Base-by-base conservation (phyloP, 495 filamentous ascomycete genomes). In the Neurospora tetraspora region DNA sequence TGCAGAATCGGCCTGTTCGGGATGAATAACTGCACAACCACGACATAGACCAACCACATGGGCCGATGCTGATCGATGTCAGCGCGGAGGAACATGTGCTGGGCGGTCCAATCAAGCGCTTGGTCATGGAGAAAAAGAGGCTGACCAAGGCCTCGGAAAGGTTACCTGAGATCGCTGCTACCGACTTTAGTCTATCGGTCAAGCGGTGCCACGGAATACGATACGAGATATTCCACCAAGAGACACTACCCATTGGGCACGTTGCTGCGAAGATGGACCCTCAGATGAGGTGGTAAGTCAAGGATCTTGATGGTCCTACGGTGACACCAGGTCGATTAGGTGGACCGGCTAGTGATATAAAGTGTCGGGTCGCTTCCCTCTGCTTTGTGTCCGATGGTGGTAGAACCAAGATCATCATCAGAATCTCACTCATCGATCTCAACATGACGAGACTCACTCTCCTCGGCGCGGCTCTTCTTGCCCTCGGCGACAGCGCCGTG, bases 371-470 rank as follows among this genome's bases (percentile, higher is more conserved):
- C 53, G 53, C 53, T 36, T 34, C 53, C 53, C 53, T 65, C 27
- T 65, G 31, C 27, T 65, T 65, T 34, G 53, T 65, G 27, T 65
- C 27, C 53, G 53, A 65, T 61, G 53, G 27, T 65, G 53, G 53
- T 65, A 65, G 27, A 65, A 65, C 27, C 53, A 8, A 65, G 27
- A 65, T 65, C 14, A 65, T 65, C 53, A 65, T 65, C 27, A 34
- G 27, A 61, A 61, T 34, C 53, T 9, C 27, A 61, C 53, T 61
- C 27, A 65, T 65, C 23, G 38, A 42, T 20, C 39, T 38, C 71
- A 69, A 3, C 39, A 80, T 80, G 78, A 72, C 73, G 70, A 74
- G 72, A 20, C 27, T 73, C 9, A 61, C 73, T 39, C 36, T 75
- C 27, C 39, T 75, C 37, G 39, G 69, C 39, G 72, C 71, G 37